These are phyloP conservation scores for Hansenula lynferdii DNA, from an alignment of 1,139 yeast genomes.

Conservation along the genomic window DNA sequence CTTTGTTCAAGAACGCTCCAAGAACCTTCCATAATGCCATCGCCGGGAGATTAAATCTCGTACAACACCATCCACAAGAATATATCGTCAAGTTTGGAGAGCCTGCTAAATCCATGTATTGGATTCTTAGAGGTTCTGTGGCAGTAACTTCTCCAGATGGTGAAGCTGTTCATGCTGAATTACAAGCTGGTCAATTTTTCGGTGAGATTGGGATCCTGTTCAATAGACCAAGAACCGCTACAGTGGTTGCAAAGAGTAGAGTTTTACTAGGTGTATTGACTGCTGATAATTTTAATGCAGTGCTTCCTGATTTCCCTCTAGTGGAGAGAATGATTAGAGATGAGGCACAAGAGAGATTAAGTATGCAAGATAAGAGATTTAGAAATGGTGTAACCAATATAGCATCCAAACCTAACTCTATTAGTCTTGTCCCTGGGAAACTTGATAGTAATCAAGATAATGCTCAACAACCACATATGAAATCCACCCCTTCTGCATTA, in stretches of 20 bases:
- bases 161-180: slow-evolving; percentile 66
- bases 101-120: slow-evolving; percentile 73
- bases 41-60: slow-evolving; percentile 51
- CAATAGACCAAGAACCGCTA: slow-evolving; percentile 73
- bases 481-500: background rate
- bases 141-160: slow-evolving; percentile 74
- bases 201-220: slow-evolving; percentile 77
- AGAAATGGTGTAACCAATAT: slow-evolving; percentile 27
- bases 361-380: slow-evolving; percentile 60
- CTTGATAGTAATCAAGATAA: too few relatives aligned
- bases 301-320: slow-evolving; percentile 55
- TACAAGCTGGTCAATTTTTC: slow-evolving; percentile 64
- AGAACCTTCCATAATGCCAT: slow-evolving; percentile 54
- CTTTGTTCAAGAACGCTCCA: slow-evolving; percentile 64
- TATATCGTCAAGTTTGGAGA: slow-evolving; percentile 68
- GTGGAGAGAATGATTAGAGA: slow-evolving; percentile 68
- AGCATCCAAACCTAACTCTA: slow-evolving; percentile 7
- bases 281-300: slow-evolving; percentile 54
- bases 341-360: slow-evolving; percentile 73
- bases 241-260: slow-evolving; percentile 66
- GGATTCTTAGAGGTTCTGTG: slow-evolving; percentile 73
- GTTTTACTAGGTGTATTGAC: slow-evolving; percentile 67
- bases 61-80: slow-evolving; percentile 62
- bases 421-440: too few relatives aligned
- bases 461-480: slow-evolving; percentile 7